These are phyloP conservation scores for Penstemon davidsonii DNA, from an alignment of 257 asterid genomes.

Conservation along the genomic window DNA sequence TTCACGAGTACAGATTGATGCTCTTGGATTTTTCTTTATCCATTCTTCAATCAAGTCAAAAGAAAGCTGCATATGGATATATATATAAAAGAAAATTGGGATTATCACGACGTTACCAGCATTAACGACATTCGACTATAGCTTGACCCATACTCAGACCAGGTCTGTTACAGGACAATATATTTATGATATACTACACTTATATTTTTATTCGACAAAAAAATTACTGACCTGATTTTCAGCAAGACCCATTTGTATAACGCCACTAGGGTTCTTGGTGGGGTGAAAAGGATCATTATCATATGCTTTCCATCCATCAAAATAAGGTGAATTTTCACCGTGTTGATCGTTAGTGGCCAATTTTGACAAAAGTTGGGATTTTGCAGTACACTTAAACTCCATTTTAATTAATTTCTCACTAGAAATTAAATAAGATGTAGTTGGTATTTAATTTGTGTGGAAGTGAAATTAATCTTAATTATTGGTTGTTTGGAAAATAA, in stretches of 20 bases:
- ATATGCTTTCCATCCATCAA: conserved; percentile 92
- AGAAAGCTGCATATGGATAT: conserved; percentile 50
- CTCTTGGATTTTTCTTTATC: conserved; percentile 56
- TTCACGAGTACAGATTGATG: conserved; percentile 67
- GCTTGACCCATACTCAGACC: no score
- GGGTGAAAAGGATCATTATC: conserved; percentile 78
- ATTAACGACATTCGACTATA: no score
- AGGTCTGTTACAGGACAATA: no score
- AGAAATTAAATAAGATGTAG: neutral
- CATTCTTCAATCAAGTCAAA: conserved; percentile 60
- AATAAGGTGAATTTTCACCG: conserved; percentile 82
- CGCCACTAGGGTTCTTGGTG: conserved; percentile 58
- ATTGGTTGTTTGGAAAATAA: neutral
- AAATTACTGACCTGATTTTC: conserved; percentile 62
- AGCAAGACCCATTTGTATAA: conserved; percentile 92
- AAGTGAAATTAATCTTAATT: neutral
- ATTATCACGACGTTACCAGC: neutral
- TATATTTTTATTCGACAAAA: neutral
- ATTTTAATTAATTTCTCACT: conserved; percentile 13
- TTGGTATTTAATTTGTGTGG: neutral
- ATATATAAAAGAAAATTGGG: neutral
- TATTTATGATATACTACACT: no score
- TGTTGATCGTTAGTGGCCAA: conserved; percentile 60
- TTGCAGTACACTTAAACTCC: conserved; percentile 36
- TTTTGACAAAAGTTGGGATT: conserved; percentile 46